phyloP scores from a whole-genome alignment of 106 monocot species.

The Vanilla planifolia region DNA sequence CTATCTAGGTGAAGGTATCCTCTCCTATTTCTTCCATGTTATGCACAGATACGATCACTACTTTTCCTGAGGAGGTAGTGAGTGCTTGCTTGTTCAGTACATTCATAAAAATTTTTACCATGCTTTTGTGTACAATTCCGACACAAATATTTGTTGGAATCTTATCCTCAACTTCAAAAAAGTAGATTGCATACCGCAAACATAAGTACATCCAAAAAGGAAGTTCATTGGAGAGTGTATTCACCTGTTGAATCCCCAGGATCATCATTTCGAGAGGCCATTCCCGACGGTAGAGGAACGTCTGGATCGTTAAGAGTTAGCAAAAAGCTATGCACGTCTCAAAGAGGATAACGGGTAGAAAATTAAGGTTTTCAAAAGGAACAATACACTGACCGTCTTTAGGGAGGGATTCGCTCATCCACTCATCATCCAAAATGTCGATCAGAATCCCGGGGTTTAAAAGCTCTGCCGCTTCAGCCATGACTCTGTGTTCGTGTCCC shows the following conservation, averaged over 20 bases:
- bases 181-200: background rate
- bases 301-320: conserved; percentile 7
- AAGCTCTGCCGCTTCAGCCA: conserved; percentile 18
- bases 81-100: too few species aligned
- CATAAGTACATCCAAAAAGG: background rate
- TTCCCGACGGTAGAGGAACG: conserved; percentile 15
- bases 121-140: too few species aligned
- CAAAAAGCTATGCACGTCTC: background rate
- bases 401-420: conserved; percentile 35
- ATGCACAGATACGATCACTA: too few species aligned
- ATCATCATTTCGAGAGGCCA: conserved; percentile 21
- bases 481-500: background rate
- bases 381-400: conserved; percentile 18
- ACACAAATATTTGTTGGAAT: too few species aligned
- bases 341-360: background rate
- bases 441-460: conserved; percentile 35
- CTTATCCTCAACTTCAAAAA: too few species aligned
- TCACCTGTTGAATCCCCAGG: conserved; percentile 18
- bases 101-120: too few species aligned
- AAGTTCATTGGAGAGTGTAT: background rate
- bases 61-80: too few species aligned
- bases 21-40: too few species aligned
- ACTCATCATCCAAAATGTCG: conserved; percentile 35
- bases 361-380: background rate
- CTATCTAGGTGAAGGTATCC: too few species aligned